These are phyloP conservation scores for Fagopyrum homotropicum DNA, from an alignment of 148 eudicot genomes.

Conservation along the genomic window DNA sequence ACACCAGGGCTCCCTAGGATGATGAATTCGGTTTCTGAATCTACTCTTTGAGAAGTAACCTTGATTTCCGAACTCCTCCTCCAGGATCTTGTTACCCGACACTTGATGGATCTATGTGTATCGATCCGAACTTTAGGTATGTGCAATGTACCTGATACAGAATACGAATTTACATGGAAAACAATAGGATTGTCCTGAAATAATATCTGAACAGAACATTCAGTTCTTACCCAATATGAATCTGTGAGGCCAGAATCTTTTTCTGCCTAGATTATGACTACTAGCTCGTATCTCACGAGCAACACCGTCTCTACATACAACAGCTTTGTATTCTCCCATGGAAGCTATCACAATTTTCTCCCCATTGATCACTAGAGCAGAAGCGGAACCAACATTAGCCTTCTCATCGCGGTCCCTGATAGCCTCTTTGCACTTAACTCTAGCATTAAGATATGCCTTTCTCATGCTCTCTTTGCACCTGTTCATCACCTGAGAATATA, in stretches of 20 bases:
- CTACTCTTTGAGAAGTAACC: conserved; percentile 39
- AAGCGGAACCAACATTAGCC: conserved; percentile 35
- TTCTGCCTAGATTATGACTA: conserved; percentile 23
- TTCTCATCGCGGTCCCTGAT: conserved; percentile 19
- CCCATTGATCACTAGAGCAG: conserved; percentile 52
- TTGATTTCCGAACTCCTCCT: conserved; percentile 32
- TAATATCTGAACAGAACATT: neutral
- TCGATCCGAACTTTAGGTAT: conserved; percentile 34
- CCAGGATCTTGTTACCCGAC: conserved; percentile 21
- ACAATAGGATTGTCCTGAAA: neutral
- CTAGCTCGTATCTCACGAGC: conserved; percentile 45
- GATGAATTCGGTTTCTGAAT: conserved; percentile 60
- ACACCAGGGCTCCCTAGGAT: conserved; percentile 68
- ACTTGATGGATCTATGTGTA: conserved; percentile 16
- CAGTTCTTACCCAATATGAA: conserved; percentile 38
- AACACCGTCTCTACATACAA: conserved; percentile 64
- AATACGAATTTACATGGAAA: neutral
- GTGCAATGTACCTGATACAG: conserved; percentile 36
- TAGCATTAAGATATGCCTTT: conserved; percentile 44
- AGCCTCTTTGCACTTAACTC: conserved; percentile 27
- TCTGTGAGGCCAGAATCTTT: conserved; percentile 44
- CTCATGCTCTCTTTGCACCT: conserved; percentile 52
- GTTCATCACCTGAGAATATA: conserved; percentile 39
- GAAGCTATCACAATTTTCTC: conserved; percentile 66
- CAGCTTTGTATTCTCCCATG: conserved; percentile 65